Conservation (phyloP, 768 basidiomycete genomes). For the Tricholoma bakamatsutake region DNA sequence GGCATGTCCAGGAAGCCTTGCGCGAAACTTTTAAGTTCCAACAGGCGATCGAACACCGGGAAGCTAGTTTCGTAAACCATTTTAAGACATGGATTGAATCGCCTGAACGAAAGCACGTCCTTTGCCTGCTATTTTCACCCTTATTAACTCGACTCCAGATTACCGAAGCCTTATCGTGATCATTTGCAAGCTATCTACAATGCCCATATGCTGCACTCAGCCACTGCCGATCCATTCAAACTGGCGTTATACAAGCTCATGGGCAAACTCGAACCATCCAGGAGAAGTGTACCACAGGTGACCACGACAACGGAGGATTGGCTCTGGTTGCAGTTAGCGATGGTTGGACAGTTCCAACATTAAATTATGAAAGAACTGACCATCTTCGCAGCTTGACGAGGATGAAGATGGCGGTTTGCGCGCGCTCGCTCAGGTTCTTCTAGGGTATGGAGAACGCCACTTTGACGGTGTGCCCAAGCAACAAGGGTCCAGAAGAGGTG, state of each 20-base stretch:
- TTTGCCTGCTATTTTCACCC: neutral
- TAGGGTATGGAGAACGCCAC: slow-evolving; percentile 77
- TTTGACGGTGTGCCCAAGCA: slow-evolving; percentile 66
- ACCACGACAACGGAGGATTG: slow-evolving; percentile 95
- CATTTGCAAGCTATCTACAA: slow-evolving; percentile 78
- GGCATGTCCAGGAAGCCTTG: slow-evolving; percentile 76
- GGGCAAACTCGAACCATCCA: slow-evolving; percentile 81
- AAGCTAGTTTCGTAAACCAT: slow-evolving; percentile 76
- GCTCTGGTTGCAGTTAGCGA: slow-evolving; percentile 94
- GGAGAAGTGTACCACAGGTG: slow-evolving; percentile 75
- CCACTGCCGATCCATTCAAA: slow-evolving; percentile 91
- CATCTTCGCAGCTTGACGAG: slow-evolving; percentile 57
- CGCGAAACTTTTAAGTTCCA: slow-evolving; percentile 68
- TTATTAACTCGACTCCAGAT: slow-evolving; percentile 27
- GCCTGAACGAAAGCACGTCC: slow-evolving; percentile 62
- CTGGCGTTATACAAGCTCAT: slow-evolving; percentile 93
- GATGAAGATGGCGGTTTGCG: slow-evolving; percentile 75
- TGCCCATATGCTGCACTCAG: slow-evolving; percentile 84
- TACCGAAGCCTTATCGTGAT: slow-evolving; percentile 71
- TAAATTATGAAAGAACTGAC: neutral
- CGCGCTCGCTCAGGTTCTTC: slow-evolving; percentile 65
- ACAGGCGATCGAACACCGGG: slow-evolving; percentile 66
- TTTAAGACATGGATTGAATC: slow-evolving; percentile 83
- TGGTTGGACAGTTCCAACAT: slow-evolving; percentile 39
- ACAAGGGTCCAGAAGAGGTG: slow-evolving; percentile 52